phyloP scores from a whole-genome alignment of 2,329 filamentous ascomycete genomes.

The Blastomyces percursus region DNA sequence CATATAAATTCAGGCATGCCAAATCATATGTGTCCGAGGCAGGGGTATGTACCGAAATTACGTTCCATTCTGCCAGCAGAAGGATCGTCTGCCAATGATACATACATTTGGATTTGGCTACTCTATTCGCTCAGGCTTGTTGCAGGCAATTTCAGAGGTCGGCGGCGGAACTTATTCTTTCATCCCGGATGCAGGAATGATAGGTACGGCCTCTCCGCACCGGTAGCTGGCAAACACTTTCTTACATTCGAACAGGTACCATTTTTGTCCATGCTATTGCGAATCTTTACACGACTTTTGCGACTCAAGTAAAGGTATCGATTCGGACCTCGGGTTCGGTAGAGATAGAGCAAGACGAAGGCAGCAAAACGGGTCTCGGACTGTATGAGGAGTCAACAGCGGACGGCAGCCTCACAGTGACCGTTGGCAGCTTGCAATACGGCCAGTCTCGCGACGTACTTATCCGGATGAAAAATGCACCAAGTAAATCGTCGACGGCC shows the following conservation, averaged over 20 bases:
- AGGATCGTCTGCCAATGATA: slow-evolving; percentile 29
- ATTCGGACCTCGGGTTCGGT: slow-evolving; percentile 23
- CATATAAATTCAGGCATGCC: slow-evolving; percentile 25
- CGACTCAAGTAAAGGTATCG: slow-evolving; percentile 37
- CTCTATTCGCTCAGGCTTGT: slow-evolving; percentile 39
- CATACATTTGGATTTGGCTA: slow-evolving; percentile 49
- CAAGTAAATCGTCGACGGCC: slow-evolving; percentile 20
- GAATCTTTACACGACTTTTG: slow-evolving; percentile 50
- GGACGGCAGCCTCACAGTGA: slow-evolving; percentile 16
- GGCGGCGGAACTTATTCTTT: slow-evolving; percentile 50
- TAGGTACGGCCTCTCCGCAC: slow-evolving; percentile 22
- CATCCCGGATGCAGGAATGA: slow-evolving; percentile 53
- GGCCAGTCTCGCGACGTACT: slow-evolving; percentile 51
- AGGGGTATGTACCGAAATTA: slow-evolving; percentile 47
- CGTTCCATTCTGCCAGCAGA: slow-evolving; percentile 23
- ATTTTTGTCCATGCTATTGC: slow-evolving; percentile 53
- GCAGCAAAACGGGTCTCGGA: slow-evolving; percentile 19
- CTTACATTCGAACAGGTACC: slow-evolving; percentile 29
- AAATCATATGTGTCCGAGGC: slow-evolving; percentile 43
- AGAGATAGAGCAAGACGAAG: slow-evolving; percentile 17
- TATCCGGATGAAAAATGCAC: slow-evolving; percentile 26
- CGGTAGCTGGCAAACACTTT: not conserved
- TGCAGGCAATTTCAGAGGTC: slow-evolving; percentile 51
- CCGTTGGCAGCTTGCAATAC: slow-evolving; percentile 45
- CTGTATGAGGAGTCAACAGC: slow-evolving; percentile 29